These are phyloP conservation scores for Neotropicomus parvogracilis DNA, from an alignment of 1,284 basidiomycete species.

Conservation along the genomic window DNA sequence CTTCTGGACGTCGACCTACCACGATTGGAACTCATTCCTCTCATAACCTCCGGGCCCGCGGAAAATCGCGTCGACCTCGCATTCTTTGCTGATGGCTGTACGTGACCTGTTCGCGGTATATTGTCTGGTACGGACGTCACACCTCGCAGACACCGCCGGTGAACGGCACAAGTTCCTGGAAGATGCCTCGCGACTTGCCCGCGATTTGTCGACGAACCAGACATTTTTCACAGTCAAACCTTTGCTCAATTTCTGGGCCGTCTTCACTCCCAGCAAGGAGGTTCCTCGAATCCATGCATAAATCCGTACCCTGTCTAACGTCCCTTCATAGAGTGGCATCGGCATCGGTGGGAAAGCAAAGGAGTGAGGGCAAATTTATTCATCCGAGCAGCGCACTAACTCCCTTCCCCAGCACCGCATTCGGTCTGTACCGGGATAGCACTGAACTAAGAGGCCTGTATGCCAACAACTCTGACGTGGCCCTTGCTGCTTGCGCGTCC, in stretches of 20 bases:
- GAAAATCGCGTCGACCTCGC: slow-evolving; percentile 71
- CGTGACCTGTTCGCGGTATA: slow-evolving; percentile 29
- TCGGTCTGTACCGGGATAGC: slow-evolving; percentile 76
- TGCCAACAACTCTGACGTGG: slow-evolving; percentile 63
- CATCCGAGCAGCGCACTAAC: slow-evolving; percentile 3
- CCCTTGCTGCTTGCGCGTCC: slow-evolving; percentile 64
- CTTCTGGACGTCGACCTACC: slow-evolving; percentile 30
- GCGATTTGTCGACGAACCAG: slow-evolving; percentile 69
- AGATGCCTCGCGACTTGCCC: slow-evolving; percentile 65
- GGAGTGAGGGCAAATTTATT: slow-evolving; percentile 42
- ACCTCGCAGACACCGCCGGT: slow-evolving; percentile 48
- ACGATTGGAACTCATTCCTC: slow-evolving; percentile 52
- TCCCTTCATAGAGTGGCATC: slow-evolving; percentile 60
- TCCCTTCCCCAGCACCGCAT: slow-evolving; percentile 53
- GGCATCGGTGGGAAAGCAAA: slow-evolving; percentile 68
- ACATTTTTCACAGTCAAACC: slow-evolving; percentile 76
- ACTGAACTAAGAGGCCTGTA: slow-evolving; percentile 79
- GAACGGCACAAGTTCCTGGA: slow-evolving; percentile 67
- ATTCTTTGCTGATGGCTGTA: slow-evolving; percentile 84
- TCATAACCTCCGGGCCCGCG: slow-evolving; percentile 60
- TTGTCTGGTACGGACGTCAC: not conserved
- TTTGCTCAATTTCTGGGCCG: slow-evolving; percentile 80
- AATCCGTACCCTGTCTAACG: slow-evolving; percentile 1
- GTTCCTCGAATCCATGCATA: slow-evolving; percentile 32
- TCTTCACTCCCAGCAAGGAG: slow-evolving; percentile 72